phyloP scores from a whole-genome alignment of 495 filamentous ascomycete species.

The Xylaria nigripes region DNA sequence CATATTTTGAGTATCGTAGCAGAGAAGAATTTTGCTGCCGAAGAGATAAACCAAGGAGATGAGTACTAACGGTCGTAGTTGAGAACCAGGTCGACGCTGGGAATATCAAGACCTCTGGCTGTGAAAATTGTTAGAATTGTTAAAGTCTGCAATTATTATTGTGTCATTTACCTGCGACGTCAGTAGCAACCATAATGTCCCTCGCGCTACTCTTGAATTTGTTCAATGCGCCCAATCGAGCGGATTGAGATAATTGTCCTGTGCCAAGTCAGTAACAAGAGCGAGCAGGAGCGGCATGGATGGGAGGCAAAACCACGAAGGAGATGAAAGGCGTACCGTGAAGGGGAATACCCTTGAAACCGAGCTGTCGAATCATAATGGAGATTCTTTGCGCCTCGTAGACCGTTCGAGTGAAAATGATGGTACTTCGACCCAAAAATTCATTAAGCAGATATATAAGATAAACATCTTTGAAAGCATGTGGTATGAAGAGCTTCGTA shows the following conservation, averaged over 20 bases:
- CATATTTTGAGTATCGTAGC: no score
- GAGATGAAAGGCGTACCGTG: slow-evolving; percentile 54
- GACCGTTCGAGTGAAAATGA: slow-evolving; percentile 91
- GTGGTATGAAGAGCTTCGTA: slow-evolving; percentile 56
- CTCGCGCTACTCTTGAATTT: slow-evolving; percentile 69
- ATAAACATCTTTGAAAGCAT: slow-evolving; percentile 86
- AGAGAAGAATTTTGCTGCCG: background rate
- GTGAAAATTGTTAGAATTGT: slow-evolving; percentile 1
- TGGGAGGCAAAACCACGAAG: background rate
- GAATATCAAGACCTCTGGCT: slow-evolving; percentile 90
- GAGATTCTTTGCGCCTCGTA: slow-evolving; percentile 80
- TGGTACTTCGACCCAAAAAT: slow-evolving; percentile 69
- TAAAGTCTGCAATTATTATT: background rate
- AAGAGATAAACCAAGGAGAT: background rate
- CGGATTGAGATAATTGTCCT: slow-evolving; percentile 60
- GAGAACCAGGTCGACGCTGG: slow-evolving; percentile 78
- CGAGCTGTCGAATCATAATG: slow-evolving; percentile 69
- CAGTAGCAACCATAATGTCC: slow-evolving; percentile 88
- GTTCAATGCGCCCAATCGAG: slow-evolving; percentile 73
- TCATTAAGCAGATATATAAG: slow-evolving; percentile 81
- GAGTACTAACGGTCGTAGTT: slow-evolving; percentile 55
- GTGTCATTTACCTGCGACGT: slow-evolving; percentile 53
- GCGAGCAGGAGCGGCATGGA: background rate
- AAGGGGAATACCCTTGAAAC: slow-evolving; percentile 75
- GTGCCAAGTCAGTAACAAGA: background rate